Percentiles rank a stretch among this genome's conserved stretches.
Conservation (phyloP, 2,329 filamentous ascomycete genomes). For the Xylaria multiplex region DNA sequence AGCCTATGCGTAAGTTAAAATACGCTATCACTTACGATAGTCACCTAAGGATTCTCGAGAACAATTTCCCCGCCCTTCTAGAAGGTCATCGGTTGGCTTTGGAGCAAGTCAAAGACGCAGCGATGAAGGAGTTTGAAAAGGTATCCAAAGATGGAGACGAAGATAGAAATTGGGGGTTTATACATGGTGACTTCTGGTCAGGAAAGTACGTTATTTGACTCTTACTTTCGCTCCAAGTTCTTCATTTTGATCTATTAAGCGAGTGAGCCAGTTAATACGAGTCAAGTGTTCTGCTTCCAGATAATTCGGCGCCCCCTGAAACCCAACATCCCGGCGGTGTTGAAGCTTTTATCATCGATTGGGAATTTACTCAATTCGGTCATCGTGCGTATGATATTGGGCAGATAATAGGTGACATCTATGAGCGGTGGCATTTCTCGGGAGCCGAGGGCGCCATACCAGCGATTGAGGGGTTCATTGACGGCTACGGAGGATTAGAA, state of each 20-base stretch:
- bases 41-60: constrained; percentile 48
- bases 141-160: neutral
- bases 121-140: constrained; percentile 12
- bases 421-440: constrained; percentile 52
- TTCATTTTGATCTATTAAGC: no score
- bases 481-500: constrained; percentile 50
- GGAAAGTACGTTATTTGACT: constrained; percentile 51
- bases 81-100: constrained; percentile 44
- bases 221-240: neutral
- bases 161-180: constrained; percentile 38
- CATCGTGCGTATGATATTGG: constrained; percentile 53
- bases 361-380: constrained; percentile 55
- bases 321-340: neutral
- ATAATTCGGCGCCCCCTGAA: neutral
- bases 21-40: constrained; percentile 51
- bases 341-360: constrained; percentile 54
- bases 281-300: constrained; percentile 16
- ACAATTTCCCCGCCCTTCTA: constrained; percentile 48
- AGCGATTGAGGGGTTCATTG: constrained; percentile 51
- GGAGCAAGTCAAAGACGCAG: constrained; percentile 41
- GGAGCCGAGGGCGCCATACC: constrained; percentile 44
- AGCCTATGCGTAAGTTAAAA: constrained; percentile 52
- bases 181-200: constrained; percentile 57
- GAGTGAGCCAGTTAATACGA: neutral
- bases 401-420: constrained; percentile 55